Percentiles rank a stretch among this genome's conserved stretches.
phyloP scores from a whole-genome alignment of 179 eudicot genomes.

The Heliamphora pulchella region DNA sequence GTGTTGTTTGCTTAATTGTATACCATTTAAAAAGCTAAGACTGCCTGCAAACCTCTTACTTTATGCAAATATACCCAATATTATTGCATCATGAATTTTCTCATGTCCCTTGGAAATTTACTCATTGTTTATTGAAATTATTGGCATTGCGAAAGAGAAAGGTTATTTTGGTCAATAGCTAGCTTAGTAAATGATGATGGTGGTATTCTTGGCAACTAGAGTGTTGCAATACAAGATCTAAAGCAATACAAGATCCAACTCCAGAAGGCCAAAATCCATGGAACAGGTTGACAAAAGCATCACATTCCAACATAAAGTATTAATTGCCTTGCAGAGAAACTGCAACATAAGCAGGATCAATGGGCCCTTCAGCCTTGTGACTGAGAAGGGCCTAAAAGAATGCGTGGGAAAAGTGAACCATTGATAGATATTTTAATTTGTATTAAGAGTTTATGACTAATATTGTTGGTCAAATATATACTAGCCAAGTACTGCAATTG shows the following conservation, averaged over 20 bases:
- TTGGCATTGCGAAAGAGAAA: not conserved
- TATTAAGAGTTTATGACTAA: not conserved
- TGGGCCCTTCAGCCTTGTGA: not conserved
- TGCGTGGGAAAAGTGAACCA: not conserved
- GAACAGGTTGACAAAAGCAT: not conserved
- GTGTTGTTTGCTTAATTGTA: not conserved
- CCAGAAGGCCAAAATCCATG: not conserved
- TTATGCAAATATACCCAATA: not conserved
- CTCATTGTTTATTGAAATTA: not conserved
- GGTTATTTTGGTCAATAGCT: not conserved
- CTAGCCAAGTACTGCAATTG: slow-evolving; percentile 2
- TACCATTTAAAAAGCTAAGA: not conserved
- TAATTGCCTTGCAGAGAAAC: not conserved
- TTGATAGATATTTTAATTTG: not conserved
- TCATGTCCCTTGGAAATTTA: not conserved
- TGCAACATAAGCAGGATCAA: not conserved
- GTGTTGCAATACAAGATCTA: not conserved
- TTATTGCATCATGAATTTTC: not conserved
- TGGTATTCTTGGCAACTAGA: not conserved
- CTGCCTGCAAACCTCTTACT: not conserved
- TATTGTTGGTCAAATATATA: not conserved
- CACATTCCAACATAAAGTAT: not conserved
- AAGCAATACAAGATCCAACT: too few species aligned
- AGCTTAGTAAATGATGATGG: not conserved
- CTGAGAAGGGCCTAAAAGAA: not conserved